Evolutionary conservation across 2,329 filamentous ascomycete genomes (phyloP).

Genomic region (Cercospora nicotianae): DNA sequence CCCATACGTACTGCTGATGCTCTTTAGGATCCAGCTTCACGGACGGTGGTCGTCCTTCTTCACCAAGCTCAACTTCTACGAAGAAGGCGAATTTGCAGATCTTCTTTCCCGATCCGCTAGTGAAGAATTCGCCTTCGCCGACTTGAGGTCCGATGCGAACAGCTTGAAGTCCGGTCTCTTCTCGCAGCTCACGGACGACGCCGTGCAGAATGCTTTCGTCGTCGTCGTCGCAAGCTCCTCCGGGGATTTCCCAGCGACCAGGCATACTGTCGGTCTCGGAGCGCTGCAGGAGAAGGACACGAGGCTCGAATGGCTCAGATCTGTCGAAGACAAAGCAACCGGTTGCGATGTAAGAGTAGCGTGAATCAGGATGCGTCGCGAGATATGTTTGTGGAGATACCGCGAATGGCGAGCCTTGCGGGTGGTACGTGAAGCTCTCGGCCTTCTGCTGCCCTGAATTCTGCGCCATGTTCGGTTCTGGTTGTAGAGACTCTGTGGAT

Average conservation of each 20-base stretch:
- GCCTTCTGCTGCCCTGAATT: neutral
- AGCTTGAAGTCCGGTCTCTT: neutral
- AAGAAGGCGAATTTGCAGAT: neutral
- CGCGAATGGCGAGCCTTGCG: neutral
- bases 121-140: neutral
- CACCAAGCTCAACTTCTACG: neutral
- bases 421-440: neutral
- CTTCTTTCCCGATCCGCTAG: neutral
- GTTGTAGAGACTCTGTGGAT: neutral
- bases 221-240: neutral
- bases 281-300: neutral
- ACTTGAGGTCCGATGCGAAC: neutral
- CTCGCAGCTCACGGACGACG: neutral
- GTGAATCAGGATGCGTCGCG: neutral
- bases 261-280: neutral
- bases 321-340: neutral
- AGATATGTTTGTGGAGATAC: neutral
- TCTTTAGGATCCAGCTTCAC: neutral
- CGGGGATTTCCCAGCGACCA: neutral
- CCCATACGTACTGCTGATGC: neutral
- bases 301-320: neutral
- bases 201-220: neutral
- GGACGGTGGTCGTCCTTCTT: neutral
- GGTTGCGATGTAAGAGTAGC: neutral
- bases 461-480: neutral